Base-by-base conservation (phyloP, 2,329 filamentous ascomycete species). In the Claviceps arundinis region DNA sequence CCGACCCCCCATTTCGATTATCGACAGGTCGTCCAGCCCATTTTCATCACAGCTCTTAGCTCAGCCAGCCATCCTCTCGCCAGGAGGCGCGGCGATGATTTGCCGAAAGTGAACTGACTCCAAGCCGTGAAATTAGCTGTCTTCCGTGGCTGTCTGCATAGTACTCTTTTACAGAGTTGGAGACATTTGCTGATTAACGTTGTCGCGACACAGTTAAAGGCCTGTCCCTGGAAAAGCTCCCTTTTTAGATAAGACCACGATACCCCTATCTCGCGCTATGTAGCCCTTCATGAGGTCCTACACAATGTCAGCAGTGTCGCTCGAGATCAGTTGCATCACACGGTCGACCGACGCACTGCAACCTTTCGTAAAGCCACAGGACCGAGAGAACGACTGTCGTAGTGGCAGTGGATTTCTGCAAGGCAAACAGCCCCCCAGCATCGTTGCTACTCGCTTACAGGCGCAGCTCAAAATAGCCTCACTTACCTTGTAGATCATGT, bases 221-320 rank as follows among this genome's bases (percentile, higher is more conserved):
- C 87, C 87, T 24, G 94, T 97, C 24, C 90, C 90, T 0, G 94
- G 93, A 63, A 98, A 98, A 2, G 93, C 91, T 42, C 87, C 89
- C 54, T 80, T 86, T 68, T 96, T 97, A 67, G 89, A 96, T 53
- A 98, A 71, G 19, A 98, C 93, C 30, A 98, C 86, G 59, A 90
- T 90, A 37, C 85, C 86, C 59, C 87, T 82, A 59, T 95, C 90
- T 51, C 91, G 85, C 37, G 91, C 85, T 59, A 98, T 98, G 69
- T 98, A 98, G 42, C 94, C 93, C 70, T 97, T 98, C 87, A 98
- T 95, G 24, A 93, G 75, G 54, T 86, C 87, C 89, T 95, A 55
- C 26, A 46, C 26, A 34, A 34, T 54, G 22, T 53, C 56, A 68
- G 41, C 19, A n/a, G 65, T 66, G 60, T 47, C 30, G 14, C 11